These are phyloP conservation scores for Benincasa hispida DNA, from an alignment of 306 rosid genomes.

Conservation along the genomic window DNA sequence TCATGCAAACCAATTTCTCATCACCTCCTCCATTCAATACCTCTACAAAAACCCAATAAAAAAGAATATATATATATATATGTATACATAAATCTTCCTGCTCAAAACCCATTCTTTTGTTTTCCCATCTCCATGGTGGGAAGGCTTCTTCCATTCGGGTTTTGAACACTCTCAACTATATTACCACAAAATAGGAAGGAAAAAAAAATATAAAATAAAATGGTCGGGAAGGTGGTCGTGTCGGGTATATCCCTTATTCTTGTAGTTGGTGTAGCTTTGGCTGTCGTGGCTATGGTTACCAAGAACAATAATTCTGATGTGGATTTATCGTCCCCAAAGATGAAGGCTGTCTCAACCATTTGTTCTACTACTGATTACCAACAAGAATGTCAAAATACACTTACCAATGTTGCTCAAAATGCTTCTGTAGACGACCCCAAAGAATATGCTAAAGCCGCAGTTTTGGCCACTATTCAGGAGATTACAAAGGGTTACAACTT, in stretches of 20 bases:
- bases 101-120: neutral
- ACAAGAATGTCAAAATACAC: constrained; percentile 30
- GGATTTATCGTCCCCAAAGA: neutral
- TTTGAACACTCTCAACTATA: neutral
- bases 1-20: neutral
- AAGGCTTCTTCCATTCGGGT: neutral
- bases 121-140: neutral
- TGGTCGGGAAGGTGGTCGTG: constrained; percentile 26
- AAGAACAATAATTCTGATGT: neutral
- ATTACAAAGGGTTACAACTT: constrained; percentile 36
- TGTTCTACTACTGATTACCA: constrained; percentile 32
- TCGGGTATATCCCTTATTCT: constrained; percentile 47
- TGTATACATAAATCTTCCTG: too few species aligned
- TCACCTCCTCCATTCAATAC: neutral
- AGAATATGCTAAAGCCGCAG: constrained; percentile 21
- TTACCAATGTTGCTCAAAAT: constrained; percentile 10
- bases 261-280: constrained; percentile 49
- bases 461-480: constrained; percentile 22
- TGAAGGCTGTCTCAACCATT: constrained; percentile 16
- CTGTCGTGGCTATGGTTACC: constrained; percentile 23
- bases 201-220: neutral
- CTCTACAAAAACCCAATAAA: neutral
- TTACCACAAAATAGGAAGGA: neutral
- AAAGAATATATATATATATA: too few species aligned
- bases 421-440: constrained; percentile 21